Evolutionary conservation across 2,329 filamentous ascomycete genomes (phyloP), one percentile per base, ranked within the genome.

Genomic region (Epichloe elymi): DNA sequence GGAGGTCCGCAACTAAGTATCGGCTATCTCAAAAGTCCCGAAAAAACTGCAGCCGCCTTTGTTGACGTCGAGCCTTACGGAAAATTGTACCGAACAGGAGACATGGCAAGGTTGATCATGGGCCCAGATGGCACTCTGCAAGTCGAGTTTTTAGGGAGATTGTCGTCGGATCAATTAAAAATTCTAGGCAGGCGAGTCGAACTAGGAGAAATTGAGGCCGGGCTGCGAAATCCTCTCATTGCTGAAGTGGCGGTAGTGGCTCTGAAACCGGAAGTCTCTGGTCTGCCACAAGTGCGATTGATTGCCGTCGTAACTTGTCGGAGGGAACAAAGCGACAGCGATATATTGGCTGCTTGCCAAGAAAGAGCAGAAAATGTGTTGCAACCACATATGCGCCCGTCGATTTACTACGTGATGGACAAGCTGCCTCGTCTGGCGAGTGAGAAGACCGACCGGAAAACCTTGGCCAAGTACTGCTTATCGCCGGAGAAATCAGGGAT

Each of bases 161-260:
- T 80, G 20, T 53, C 53, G 11, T 86, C 88, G 55, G 84, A 84
- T 53, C 85, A 89, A 65, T 73, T 88, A 51, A 91, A 90, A 63
- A 73, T 91, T 14, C 75, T 84, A 36, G 86, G 86, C 0, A 82
- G 88, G 56, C 72, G 83, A 47, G 79, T 91, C 38, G 85, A 90
- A 60, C 73, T 90, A 11, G 79, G 79, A 1, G 86, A 90, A 61
- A 83, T 93, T 51, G 82, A 51, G 43, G 38, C 37, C 15, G 49
- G 39, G 12, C 37, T 51, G n/a, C 37, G 36, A 79, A 53, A 40
- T 47, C 53, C 19, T 42, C 11, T 42, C n/a, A 12, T 42, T 14
- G 40, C 1, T 20, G 20, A 8, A 53, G 53, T 10, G 53, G 40
- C 40, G 5, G 40, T 5, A 23, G 40, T 42, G 40, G 40, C 19